Evolutionary conservation across 345 rosid genomes (phyloP), one percentile per base, ranked within the genome.

Genomic region (Ricinus communis): DNA sequence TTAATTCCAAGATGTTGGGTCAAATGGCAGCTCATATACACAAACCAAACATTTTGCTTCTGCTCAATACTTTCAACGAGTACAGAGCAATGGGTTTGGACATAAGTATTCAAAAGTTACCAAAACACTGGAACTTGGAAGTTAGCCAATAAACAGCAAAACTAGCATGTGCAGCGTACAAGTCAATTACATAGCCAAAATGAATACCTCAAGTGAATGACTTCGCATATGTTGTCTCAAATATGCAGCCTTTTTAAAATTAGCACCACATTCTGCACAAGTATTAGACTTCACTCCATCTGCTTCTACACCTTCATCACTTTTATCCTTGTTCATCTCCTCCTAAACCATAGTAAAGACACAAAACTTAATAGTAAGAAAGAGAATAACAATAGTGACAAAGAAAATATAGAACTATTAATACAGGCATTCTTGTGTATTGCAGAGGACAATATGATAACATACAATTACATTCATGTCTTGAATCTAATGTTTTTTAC

Each of bases 191-290:
- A 7, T 25, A 12, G 22, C 24, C 25, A 76, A 18, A 38, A 25
- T 15, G 41, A 46, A 50, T 83, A 91, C 96, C 97, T 87, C 96
- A 27, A 87, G 72, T 0, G 88, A 92, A 79, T 92, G 99, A 45
- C 96, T 85, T 68, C 80, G 92, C 91, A 85, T 80, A 70, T 95
- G 99, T 53, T 92, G 97, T 72, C 80, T 87, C 79, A 95, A 81
- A 69, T 92, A 79, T 49, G 99, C 93, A 19, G 92, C 93, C 75
- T 92, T 95, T 68, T 76, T 92, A 57, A 95, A 95, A 55, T 78
- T 71, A 43, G 86, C 89, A 54, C 93, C 96, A 47, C 99, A 92
- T 54, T 85, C 84, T 5, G 79, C 57, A 52, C 97, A 95, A 43
- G 78, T 77, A 66, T 82, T 85, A 38, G 70, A 43, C 11, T 66